A percentile compares a stretch with the other conserved stretches of the same genome.
Conservation (phyloP, 768 basidiomycete species). For the Lactifluus echinatus region DNA sequence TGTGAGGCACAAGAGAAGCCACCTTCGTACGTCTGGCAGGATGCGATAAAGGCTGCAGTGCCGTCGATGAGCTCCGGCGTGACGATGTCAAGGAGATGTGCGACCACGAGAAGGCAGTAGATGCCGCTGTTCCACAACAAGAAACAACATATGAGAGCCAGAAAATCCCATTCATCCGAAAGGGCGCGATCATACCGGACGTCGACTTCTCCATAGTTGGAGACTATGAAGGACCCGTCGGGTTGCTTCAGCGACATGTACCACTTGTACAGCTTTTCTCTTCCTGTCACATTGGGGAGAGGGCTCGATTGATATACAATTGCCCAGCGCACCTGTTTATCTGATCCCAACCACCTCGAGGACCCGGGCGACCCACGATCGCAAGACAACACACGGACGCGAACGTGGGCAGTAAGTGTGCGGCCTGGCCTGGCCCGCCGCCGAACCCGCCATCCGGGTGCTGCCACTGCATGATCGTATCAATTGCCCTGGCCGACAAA, state of each 20-base stretch:
- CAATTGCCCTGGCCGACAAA: constrained; percentile 49
- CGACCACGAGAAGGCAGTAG: constrained; percentile 83
- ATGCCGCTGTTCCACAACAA: constrained; percentile 51
- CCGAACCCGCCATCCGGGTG: constrained; percentile 86
- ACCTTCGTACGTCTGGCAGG: constrained; percentile 96
- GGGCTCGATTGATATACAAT: neutral
- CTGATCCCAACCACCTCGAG: constrained; percentile 75
- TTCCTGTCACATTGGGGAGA: constrained; percentile 22
- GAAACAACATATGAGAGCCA: neutral
- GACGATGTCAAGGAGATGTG: constrained; percentile 74
- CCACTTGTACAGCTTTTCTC: constrained; percentile 73
- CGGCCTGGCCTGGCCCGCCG: constrained; percentile 82
- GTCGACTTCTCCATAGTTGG: constrained; percentile 84
- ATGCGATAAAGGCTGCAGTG: constrained; percentile 70
- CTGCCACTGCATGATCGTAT: constrained; percentile 75
- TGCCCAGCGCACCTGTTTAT: constrained; percentile 58
- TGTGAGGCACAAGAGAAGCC: constrained; percentile 81
- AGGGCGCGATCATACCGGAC: constrained; percentile 52
- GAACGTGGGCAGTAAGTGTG: constrained; percentile 87
- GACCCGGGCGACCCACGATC: constrained; percentile 67
- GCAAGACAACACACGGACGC: constrained; percentile 79
- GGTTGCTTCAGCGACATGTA: constrained; percentile 88
- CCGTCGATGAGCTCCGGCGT: constrained; percentile 80
- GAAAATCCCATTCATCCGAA: neutral
- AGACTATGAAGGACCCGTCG: constrained; percentile 90